Evolutionary conservation across 768 basidiomycete species (phyloP), one percentile per base, ranked within the genome.

Genomic region (Boletus bicolor): DNA sequence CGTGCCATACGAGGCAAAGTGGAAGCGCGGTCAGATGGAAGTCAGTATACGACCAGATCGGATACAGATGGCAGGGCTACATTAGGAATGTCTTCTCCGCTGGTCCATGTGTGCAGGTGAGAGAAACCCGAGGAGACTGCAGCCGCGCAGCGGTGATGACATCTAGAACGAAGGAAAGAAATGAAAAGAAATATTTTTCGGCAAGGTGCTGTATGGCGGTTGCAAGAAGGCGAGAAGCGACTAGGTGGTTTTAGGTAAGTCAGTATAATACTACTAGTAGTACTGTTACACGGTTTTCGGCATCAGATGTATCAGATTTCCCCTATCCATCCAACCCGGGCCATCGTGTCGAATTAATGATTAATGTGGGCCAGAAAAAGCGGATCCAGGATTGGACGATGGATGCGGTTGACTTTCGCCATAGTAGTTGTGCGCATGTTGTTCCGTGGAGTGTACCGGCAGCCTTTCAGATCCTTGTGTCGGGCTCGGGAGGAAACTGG

Each of bases 261-360:
- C 68, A 60, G 68, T 68, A 70, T 60, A 52, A 67, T 68, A 68
- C 68, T 70, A 66, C 64, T 68, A 69, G 63, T 64, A 70, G 61
- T 68, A 71, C 54, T 66, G 67, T 58, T 69, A 70, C 69, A 71
- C 68, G 65, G 59, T 59, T 58, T 63, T 59, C 56, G 50, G 57
- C 61, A 59, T 56, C 54, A 58, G 57, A 45, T 51, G 48, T 57
- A 54, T 60, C 63, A 58, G 53, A 49, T 53, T 42, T 37, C 60
- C 60, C 66, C 66, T 62, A 53, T 66, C 54, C 63, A 51, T 30
- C 54, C 50, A 26, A 34, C 41, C 21, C 24, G 55, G 44, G 35
- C 37, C 42, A n/a, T 51, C 44, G 42, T 35, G 21, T 55, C 52
- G 47, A 43, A 49, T 62, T 59, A 70, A 57, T 71, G 67, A 49